These are phyloP conservation scores for Puccinia novopanici DNA, from an alignment of 1,284 basidiomycete genomes.

Conservation along the genomic window DNA sequence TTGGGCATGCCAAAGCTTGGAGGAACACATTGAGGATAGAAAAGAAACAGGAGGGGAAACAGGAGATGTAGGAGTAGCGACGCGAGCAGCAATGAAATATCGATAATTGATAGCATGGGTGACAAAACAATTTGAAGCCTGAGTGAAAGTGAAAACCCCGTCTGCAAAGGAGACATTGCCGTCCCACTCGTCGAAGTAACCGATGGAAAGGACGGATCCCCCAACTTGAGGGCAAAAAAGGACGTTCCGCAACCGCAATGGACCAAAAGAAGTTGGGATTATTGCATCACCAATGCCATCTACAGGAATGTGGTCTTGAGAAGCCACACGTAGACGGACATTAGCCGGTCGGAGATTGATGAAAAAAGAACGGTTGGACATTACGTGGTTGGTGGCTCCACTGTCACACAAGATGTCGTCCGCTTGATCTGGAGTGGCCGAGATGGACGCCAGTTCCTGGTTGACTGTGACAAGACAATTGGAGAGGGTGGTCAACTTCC, in stretches of 20 bases:
- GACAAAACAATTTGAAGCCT: background rate
- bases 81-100: background rate
- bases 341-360: background rate
- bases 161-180: background rate
- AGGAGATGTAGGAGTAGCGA: background rate
- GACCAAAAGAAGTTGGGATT: background rate
- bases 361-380: background rate
- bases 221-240: background rate
- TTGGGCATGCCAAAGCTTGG: background rate
- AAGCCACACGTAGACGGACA: background rate
- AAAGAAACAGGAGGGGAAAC: background rate
- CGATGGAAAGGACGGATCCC: background rate
- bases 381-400: constrained; percentile 24
- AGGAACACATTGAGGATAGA: background rate
- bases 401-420: background rate
- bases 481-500: background rate
- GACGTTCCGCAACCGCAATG: background rate
- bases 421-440: background rate
- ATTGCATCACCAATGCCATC: too few relatives aligned
- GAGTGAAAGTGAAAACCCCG: background rate
- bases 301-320: background rate
- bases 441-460: background rate
- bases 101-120: background rate
- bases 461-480: background rate
- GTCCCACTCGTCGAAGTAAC: background rate